A percentile compares a stretch with the other conserved stretches of the same genome.
These are phyloP conservation scores for Tephrocybe sp. DNA, from an alignment of 768 basidiomycete genomes.

Conservation along the genomic window DNA sequence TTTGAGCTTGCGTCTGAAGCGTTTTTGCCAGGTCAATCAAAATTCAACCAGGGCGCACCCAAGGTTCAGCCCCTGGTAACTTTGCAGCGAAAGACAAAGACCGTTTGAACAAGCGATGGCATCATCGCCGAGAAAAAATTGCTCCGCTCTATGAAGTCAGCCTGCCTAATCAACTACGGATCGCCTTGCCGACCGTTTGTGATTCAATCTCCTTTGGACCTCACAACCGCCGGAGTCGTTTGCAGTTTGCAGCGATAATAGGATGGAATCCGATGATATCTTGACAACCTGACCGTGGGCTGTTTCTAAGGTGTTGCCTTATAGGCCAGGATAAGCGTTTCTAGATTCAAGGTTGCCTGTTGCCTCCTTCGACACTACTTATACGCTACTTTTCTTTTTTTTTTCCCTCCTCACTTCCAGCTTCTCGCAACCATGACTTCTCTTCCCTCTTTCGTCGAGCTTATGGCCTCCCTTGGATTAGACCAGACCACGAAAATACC, in stretches of 20 bases:
- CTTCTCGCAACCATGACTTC: conserved; percentile 50
- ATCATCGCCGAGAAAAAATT: conserved; percentile 12
- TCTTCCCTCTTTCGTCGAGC: conserved; percentile 84
- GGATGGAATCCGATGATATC: conserved; percentile 29
- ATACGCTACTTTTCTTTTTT: conserved; percentile 23
- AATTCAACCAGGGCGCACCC: background rate
- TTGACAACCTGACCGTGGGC: conserved; percentile 57
- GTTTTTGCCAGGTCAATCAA: background rate
- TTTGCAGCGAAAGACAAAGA: background rate
- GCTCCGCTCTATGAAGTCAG: conserved; percentile 28
- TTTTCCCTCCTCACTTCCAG: conserved; percentile 27
- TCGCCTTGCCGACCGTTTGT: conserved; percentile 67
- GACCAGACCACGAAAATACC: conserved; percentile 35
- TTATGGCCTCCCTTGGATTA: conserved; percentile 81
- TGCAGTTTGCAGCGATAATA: conserved; percentile 37
- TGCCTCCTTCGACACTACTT: conserved; percentile 20
- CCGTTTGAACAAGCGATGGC: conserved; percentile 9
- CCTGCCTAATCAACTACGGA: too few relatives aligned
- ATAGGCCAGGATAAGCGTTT: conserved; percentile 29
- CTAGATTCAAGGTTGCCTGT: conserved; percentile 32
- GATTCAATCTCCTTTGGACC: conserved; percentile 38
- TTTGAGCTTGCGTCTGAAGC: background rate
- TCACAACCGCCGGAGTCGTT: conserved; percentile 32
- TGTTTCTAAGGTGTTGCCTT: conserved; percentile 52
- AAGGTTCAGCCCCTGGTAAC: background rate